Percentiles rank a stretch among this genome's conserved stretches.
Evolutionary conservation across 345 rosid species (phyloP).

Genomic region (Iberis pinnata): DNA sequence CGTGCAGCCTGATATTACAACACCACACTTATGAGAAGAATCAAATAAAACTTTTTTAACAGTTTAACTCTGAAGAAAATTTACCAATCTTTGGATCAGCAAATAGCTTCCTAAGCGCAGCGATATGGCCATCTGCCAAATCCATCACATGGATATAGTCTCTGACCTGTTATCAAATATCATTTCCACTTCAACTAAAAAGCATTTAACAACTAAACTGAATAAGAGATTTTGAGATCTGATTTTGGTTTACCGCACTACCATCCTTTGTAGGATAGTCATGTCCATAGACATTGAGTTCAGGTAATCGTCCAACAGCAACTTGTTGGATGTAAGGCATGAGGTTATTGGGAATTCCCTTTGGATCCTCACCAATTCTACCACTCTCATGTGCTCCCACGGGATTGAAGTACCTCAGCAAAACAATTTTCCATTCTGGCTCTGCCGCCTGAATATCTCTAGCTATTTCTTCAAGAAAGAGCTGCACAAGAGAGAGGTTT

Average conservation of each 20-base stretch:
- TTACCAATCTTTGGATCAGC: constrained; percentile 48
- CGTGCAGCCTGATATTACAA: constrained; percentile 48
- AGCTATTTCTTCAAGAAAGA: constrained; percentile 89
- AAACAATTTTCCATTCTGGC: constrained; percentile 71
- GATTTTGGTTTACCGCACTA: constrained; percentile 51
- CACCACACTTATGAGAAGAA: constrained; percentile 1
- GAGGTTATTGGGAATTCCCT: constrained; percentile 82
- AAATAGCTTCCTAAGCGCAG: constrained; percentile 70
- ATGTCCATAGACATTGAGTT: constrained; percentile 77
- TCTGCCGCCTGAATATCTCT: constrained; percentile 81
- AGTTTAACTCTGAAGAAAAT: neutral
- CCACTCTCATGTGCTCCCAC: constrained; percentile 96
- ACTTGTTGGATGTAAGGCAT: constrained; percentile 97
- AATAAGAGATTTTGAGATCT: neutral
- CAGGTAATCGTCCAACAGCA: constrained; percentile 76
- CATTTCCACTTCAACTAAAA: too few relatives aligned
- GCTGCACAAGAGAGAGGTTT: constrained; percentile 42
- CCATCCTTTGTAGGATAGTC: constrained; percentile 92
- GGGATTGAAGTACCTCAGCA: constrained; percentile 91
- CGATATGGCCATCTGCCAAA: constrained; percentile 92
- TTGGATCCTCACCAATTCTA: constrained; percentile 88
- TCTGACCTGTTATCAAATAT: constrained; percentile 49
- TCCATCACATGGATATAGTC: constrained; percentile 96
- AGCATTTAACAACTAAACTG: neutral
- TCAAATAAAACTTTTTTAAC: constrained; percentile 3